Base-by-base conservation (phyloP, 257 asterid genomes). In the Jacaranda mimosifolia region DNA sequence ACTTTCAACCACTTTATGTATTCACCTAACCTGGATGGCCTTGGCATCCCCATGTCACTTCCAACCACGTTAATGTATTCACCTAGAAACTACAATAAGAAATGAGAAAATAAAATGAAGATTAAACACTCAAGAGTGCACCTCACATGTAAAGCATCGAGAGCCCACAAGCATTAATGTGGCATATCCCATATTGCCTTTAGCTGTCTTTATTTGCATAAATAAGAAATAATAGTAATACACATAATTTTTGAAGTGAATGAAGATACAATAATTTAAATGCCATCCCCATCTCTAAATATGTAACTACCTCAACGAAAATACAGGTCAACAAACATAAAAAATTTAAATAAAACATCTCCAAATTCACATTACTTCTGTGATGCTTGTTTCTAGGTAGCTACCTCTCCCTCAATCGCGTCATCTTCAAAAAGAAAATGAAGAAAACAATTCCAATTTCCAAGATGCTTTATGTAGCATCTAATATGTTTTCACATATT, bases 231-330 rank as follows among this genome's bases (percentile, higher is more conserved):
- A 64, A 72, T 40, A 65, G 4, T 15, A 49, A 18, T 18, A n/a
- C 6, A 63, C 45, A 36, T 36, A 26, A 26, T 26, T 26, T 26
- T 26, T 26, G 32, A 63, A 72, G 70, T 52, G 53, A 72, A 35
- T 45, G 13, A 45, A 64, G 70, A 65, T 46, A 67, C 36, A 65
- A 3, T 48, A 36, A 5, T 11, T 58, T 36, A 40, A 65, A 79
- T 35, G 39, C 75, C 42, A 70, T 38, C 11, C 51, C 18, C 7
- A 57, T 7, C 19, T 38, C 5, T 57, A 57, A 38, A 63, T 39
- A 5, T 48, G 18, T 11, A 45, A 72, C 56, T 46, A 45, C 53
- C 64, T 40, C 52, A 18, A 3, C 3, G 7, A 73, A 19, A 52
- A 72, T 58, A 64, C 17, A 63, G 42, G 35, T 52, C 14, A 39